These are phyloP conservation scores for Daedaleopsis sinensis DNA, from an alignment of 768 basidiomycete genomes.

Conservation along the genomic window DNA sequence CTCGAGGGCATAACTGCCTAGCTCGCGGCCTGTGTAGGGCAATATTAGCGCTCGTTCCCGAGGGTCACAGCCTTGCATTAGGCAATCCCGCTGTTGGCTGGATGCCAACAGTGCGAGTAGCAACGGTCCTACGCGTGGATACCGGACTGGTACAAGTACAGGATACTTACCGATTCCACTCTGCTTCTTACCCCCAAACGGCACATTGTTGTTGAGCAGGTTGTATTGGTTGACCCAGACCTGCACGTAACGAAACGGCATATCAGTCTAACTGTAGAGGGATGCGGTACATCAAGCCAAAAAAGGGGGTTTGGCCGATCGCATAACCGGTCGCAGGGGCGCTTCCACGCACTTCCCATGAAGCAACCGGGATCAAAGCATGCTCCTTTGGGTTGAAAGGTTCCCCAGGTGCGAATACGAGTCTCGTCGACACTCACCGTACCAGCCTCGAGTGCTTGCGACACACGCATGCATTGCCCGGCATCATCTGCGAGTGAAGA, in stretches of 20 bases:
- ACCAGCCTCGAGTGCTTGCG: slow-evolving; percentile 84
- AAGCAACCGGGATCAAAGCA: not conserved
- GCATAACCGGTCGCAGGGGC: not conserved
- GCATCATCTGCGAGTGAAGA: slow-evolving; percentile 60
- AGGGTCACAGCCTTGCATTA: slow-evolving; percentile 4
- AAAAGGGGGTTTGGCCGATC: not conserved
- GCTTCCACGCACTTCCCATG: not conserved
- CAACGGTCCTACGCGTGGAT: not conserved
- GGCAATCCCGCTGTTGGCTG: slow-evolving; percentile 16
- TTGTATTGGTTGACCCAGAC: slow-evolving; percentile 96
- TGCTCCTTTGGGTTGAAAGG: not conserved
- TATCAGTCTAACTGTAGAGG: not conserved
- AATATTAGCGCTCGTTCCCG: slow-evolving; percentile 11
- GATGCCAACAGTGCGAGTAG: slow-evolving; percentile 11
- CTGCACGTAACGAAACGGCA: slow-evolving; percentile 35
- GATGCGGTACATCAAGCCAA: slow-evolving; percentile 19
- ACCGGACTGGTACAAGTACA: not conserved
- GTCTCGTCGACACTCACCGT: slow-evolving; percentile 53
- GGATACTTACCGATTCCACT: slow-evolving; percentile 73
- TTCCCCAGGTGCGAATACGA: not conserved
- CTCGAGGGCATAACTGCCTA: slow-evolving; percentile 82
- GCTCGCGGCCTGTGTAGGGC: slow-evolving; percentile 68
- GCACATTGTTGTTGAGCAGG: slow-evolving; percentile 81
- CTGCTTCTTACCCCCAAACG: slow-evolving; percentile 95
- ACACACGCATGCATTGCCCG: slow-evolving; percentile 87